Evolutionary conservation across 345 rosid genomes (phyloP).

Genomic region (Brassica nigra): DNA sequence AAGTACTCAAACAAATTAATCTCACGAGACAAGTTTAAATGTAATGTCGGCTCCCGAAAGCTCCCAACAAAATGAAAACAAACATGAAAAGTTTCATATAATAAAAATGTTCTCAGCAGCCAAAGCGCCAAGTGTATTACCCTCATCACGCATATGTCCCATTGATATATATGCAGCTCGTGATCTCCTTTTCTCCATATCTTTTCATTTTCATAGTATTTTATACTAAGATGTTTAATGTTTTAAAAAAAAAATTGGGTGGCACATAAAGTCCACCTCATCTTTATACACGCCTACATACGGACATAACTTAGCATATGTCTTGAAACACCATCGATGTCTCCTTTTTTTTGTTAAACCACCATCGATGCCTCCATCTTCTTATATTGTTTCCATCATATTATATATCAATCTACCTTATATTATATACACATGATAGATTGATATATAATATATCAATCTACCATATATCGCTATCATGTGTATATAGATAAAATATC

Average conservation of each 20-base stretch:
- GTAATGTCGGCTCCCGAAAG: constrained; percentile 35
- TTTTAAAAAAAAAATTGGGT: constrained; percentile 18
- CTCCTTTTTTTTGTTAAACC: neutral
- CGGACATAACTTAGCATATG: constrained; percentile 38
- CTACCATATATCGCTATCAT: too few species aligned
- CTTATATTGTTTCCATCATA: neutral
- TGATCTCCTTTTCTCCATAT: constrained; percentile 3
- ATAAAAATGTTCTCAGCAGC: constrained; percentile 21
- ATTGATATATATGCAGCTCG: constrained; percentile 20
- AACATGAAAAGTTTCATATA: constrained; percentile 13
- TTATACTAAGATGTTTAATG: neutral
- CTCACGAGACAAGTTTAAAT: constrained; percentile 30
- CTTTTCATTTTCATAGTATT: neutral
- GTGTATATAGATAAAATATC: neutral
- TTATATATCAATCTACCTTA: neutral
- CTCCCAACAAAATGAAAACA: constrained; percentile 31
- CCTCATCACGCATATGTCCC: constrained; percentile 37
- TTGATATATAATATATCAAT: too few species aligned
- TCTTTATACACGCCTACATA: constrained; percentile 36
- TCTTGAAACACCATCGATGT: constrained; percentile 31
- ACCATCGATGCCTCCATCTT: constrained; percentile 32
- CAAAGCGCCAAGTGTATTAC: constrained; percentile 27
- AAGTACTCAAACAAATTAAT: constrained; percentile 28
- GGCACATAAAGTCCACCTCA: constrained; percentile 45
- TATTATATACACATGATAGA: constrained; percentile 13